These are phyloP conservation scores for Lentinula raphanica DNA, from an alignment of 768 basidiomycete species.

Conservation along the genomic window DNA sequence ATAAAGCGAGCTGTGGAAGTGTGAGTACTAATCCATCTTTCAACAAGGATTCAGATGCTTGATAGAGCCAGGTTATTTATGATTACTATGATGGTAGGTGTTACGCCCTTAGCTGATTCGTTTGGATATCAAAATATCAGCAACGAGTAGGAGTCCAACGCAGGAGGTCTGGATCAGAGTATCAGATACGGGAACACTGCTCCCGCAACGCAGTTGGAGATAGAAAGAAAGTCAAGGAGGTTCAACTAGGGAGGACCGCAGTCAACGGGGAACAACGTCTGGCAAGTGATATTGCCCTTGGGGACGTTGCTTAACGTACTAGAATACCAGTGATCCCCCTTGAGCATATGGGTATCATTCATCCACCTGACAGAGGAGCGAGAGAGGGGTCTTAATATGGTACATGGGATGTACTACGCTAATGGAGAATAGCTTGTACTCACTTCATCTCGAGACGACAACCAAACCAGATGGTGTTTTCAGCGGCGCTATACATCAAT, in stretches of 20 bases:
- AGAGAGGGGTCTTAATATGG: neutral
- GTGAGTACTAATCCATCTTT: too few species aligned
- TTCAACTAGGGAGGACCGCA: neutral
- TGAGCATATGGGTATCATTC: neutral
- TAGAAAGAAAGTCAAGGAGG: neutral
- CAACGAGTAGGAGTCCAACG: too few species aligned
- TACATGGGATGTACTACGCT: neutral
- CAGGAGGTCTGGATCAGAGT: neutral
- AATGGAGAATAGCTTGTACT: neutral
- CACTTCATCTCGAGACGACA: neutral
- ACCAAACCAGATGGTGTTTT: neutral
- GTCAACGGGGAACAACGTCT: neutral
- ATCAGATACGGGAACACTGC: neutral
- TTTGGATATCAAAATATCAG: neutral
- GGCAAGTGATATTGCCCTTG: neutral
- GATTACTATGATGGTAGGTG: too few species aligned
- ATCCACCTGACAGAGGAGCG: neutral
- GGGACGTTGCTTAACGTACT: neutral
- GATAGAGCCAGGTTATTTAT: too few species aligned
- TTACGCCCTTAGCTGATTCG: too few species aligned
- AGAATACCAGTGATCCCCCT: neutral
- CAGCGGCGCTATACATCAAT: neutral
- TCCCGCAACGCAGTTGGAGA: neutral
- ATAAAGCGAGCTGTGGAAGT: too few species aligned
- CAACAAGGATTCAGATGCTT: too few species aligned